Base-by-base conservation (phyloP, 2,329 filamentous ascomycete species). In the Aspergillus brunneoviolaceus region DNA sequence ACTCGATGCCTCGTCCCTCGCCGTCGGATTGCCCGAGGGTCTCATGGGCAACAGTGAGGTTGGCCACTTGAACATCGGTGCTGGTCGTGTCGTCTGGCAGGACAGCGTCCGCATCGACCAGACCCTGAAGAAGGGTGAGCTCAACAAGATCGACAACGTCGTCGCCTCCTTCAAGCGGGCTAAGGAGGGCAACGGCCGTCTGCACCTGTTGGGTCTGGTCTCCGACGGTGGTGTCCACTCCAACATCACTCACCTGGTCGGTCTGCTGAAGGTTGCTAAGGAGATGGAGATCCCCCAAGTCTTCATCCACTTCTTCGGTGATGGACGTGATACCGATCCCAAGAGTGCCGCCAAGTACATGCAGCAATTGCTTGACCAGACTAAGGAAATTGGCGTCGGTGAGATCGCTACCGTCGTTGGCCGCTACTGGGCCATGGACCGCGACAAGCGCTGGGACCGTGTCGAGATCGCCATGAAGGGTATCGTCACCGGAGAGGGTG, bases 1-100 rank as follows among this genome's bases (percentile, higher is more conserved):
- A 81, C 89, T 99, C 63, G 95, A 99, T 70, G 95, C 95, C 60
- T 98, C 95, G 2, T 98, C 95, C 49, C 86, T 96, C 62, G 95
- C 95, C 50, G 95, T 99, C 66, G 95, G 95, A 67, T 86, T 99
- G 56, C 95, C 95, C 21, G 93, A 99, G 76, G 95, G 95, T 61
- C 84, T 99, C 67, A 99, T 99, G 95, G 95, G 95, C 67, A 99
- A 99, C 84, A 96, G 91, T 70, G 95, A 99, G 80, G 95, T 99
- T 77, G 95, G 95, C 63, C 95, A 99, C 80, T 80, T 99, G 82
- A 99, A 99, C 84, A 98, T 99, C 76, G 95, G 95, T 71, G 95
- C 95, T 61, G 95, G 95, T 60, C 87, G 95, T 72, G 95, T 99
- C 63, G 95, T 99, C 71, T 99, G 95, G 95, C 95, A 99, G 79